Evolutionary conservation across 1,284 basidiomycete species (phyloP), one percentile per base, ranked within the genome.

Genomic region (Coriolopsis trogii): DNA sequence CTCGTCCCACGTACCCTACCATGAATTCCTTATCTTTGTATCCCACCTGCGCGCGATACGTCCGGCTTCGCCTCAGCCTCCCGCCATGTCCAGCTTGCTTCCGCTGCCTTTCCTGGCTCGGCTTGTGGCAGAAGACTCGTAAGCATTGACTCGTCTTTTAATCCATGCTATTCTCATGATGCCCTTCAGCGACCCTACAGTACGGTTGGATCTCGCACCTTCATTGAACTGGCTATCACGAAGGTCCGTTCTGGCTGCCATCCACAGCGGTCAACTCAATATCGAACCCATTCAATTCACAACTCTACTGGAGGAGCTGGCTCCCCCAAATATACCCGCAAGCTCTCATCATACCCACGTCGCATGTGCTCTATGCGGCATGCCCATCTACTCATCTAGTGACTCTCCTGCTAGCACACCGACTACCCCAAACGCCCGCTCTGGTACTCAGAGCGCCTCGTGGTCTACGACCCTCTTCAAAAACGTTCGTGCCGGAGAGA

Each of bases 211-310:
- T 66, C 74, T 93, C n/a, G 95, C 96, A 0, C 93, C 95, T 0
- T 93, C 94, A 12, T 78, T 99, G 24, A 95, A 93, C 63, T 98
- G 93, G 91, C 78, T 99, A 12, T 90, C 91, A 8, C 82, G 96
- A 18, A 85, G 95, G 25, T 86, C 87, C n/a, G 90, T 98, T 10
- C 78, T 89, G 6, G 74, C 84, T 7, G 95, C 96, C 2, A 90
- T 99, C 50, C 84, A 98, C 58, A 84, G 83, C 12, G 94, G 95
- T 2, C 91, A 94, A 63, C 79, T 99, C 9, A 84, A 85, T 13
- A 89, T 99, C 49, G 96, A 98, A 66, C 95, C 96, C 2, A 80
- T 95, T 62, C 72, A 79, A 2, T 76, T 80, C 13, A 64, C 70
- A 8, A 69, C 73, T 0, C 73, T 89, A 12, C 66, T 88, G 16